Conservation (phyloP, 257 asterid species). For the Scutellaria barbata region DNA sequence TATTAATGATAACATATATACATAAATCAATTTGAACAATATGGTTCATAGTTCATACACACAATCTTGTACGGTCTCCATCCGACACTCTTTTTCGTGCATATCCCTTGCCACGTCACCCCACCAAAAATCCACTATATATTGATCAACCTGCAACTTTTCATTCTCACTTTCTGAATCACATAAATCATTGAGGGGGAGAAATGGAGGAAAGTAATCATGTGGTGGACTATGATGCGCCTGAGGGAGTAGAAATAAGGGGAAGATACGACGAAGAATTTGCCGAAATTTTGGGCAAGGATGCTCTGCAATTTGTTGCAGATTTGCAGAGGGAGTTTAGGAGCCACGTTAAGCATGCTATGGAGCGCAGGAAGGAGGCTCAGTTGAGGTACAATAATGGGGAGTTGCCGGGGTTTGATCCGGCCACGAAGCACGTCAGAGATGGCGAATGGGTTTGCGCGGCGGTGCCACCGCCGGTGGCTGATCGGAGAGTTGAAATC, state of each 20-base stretch:
- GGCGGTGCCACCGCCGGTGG: conserved; percentile 64
- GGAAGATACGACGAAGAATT: conserved; percentile 75
- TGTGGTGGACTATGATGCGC: conserved; percentile 59
- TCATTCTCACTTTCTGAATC: no score
- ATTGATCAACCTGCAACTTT: neutral
- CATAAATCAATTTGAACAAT: no score
- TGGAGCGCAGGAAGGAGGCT: conserved; percentile 74
- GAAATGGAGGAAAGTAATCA: conserved; percentile 45
- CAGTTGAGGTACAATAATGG: conserved; percentile 68
- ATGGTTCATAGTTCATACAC: no score
- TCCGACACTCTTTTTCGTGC: neutral
- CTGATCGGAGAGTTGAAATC: conserved; percentile 89
- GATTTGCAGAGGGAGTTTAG: conserved; percentile 77
- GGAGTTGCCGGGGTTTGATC: conserved; percentile 73
- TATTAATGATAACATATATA: no score
- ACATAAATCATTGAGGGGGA: neutral
- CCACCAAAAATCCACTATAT: neutral
- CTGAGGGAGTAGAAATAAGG: conserved; percentile 80
- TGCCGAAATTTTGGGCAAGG: conserved; percentile 56
- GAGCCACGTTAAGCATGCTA: conserved; percentile 63
- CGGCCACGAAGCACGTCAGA: conserved; percentile 66
- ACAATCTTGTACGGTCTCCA: neutral
- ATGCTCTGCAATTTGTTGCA: conserved; percentile 76
- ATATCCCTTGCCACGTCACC: neutral
- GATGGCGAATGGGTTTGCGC: conserved; percentile 78